Evolutionary conservation across 1,139 yeast species (phyloP), one percentile per base, ranked within the genome.

Genomic region (Magnusiomyces suaveolens): DNA sequence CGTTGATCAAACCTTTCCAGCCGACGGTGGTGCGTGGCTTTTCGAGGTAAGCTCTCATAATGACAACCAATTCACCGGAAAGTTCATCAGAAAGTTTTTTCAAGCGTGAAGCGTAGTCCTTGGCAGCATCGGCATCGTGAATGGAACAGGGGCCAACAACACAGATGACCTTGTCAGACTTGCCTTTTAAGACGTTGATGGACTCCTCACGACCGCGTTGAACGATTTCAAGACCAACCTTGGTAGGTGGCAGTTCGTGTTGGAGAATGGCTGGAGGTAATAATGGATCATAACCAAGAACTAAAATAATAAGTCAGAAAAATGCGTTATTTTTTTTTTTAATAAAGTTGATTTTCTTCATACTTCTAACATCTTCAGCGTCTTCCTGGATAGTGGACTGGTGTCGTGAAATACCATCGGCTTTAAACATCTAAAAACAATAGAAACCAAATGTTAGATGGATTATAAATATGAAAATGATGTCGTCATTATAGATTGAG

Each of bases 11-110:
- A 61, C 98, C 98, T 75, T 92, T 92, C 98, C 98, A 92, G 60
- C 98, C 98, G 54, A 92, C 97, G 33, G 97, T 92, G 60, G 98
- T 92, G 75, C 98, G 83, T 66, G 98, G 98, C 73, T 92, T 92
- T 73, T 92, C 98, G 65, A 92, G 78, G 78, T 92, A 92, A 18
- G 97, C 97, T n/a, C n/a, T n/a, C n/a, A n/a, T n/a, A n/a, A 92
- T 79, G 59, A 92, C 80, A 53, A 85, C 84, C 60, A 92, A 75
- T 62, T 92, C 97, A 55, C 77, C 80, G 58, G 80, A 71, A 60
- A 87, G 78, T 71, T 87, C 87, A 52, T 80, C 83, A 48, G 88
- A 75, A 59, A 85, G 73, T 59, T 76, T 76, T 68, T 81, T 78
- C 62, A 92, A 77, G 63, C 86, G 78, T 41, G 70, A 71, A 57